A percentile compares a stretch with the other conserved stretches of the same genome.
Evolutionary conservation across 768 basidiomycete genomes (phyloP).

Genomic region (Boletus bicolor): DNA sequence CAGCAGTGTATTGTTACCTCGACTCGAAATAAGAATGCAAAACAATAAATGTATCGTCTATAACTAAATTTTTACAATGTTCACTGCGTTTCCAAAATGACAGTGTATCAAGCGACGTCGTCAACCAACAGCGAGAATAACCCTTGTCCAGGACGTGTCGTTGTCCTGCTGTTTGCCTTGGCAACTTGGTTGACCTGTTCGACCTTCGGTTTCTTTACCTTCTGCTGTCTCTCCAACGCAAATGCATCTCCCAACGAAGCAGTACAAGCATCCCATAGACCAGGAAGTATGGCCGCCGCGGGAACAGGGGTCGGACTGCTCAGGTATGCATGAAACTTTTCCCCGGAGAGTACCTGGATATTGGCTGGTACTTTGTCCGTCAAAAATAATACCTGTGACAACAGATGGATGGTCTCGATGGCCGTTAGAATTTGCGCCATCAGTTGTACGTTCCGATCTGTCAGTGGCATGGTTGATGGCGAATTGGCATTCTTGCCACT

Average conservation of each 20-base stretch:
- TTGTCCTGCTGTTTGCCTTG: slow-evolving; percentile 25
- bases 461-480: slow-evolving; percentile 30
- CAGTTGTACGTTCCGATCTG: slow-evolving; percentile 65
- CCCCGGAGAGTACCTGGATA: slow-evolving; percentile 55
- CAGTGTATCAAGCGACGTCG: slow-evolving; percentile 31
- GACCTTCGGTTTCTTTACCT: slow-evolving; percentile 36
- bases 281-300: slow-evolving; percentile 26
- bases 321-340: slow-evolving; percentile 53
- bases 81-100: neutral
- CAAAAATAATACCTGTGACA: slow-evolving; percentile 62
- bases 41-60: neutral
- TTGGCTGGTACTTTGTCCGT: slow-evolving; percentile 43
- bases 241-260: slow-evolving; percentile 49
- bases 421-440: slow-evolving; percentile 60
- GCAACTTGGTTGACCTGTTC: slow-evolving; percentile 9
- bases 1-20: neutral
- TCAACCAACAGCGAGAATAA: slow-evolving; percentile 44
- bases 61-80: neutral
- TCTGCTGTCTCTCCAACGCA: slow-evolving; percentile 45
- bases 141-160: slow-evolving; percentile 9
- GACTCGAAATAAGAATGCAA: neutral
- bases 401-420: slow-evolving; percentile 54
- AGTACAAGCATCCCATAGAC: slow-evolving; percentile 46
- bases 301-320: slow-evolving; percentile 28
- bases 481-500: slow-evolving; percentile 13